These are phyloP conservation scores for Exophiala phaeomuriformis DNA, from an alignment of 2,329 filamentous ascomycete genomes.

Conservation along the genomic window DNA sequence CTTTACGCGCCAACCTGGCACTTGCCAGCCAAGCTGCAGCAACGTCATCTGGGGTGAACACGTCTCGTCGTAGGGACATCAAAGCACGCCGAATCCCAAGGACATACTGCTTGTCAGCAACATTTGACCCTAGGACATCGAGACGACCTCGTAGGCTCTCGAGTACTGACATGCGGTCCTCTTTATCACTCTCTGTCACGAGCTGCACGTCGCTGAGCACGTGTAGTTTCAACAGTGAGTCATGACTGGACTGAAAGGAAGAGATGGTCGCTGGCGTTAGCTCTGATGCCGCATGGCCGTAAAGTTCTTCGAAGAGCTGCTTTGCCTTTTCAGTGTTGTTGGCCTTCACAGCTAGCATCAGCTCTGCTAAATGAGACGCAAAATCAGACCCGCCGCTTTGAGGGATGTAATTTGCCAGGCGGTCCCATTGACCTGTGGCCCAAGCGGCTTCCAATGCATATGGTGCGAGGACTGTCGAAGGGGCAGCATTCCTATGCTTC, in stretches of 20 bases:
- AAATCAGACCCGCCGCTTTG: slow-evolving; percentile 56
- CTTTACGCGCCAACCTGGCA: slow-evolving; percentile 77
- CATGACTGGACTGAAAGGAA: slow-evolving; percentile 77
- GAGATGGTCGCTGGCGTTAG: slow-evolving; percentile 70
- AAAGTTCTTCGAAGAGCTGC: slow-evolving; percentile 55
- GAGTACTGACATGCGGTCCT: slow-evolving; percentile 40
- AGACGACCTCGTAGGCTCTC: slow-evolving; percentile 65
- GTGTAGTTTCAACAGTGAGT: slow-evolving; percentile 78
- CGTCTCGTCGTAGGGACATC: slow-evolving; percentile 64
- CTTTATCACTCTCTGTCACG: slow-evolving; percentile 54
- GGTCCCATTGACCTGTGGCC: slow-evolving; percentile 76
- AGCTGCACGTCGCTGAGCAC: slow-evolving; percentile 66
- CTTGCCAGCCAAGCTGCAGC: slow-evolving; percentile 80
- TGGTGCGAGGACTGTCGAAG: slow-evolving; percentile 57
- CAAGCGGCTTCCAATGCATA: slow-evolving; percentile 88
- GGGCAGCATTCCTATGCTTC: slow-evolving; percentile 35
- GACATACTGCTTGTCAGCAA: slow-evolving; percentile 88
- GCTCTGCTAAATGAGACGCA: slow-evolving; percentile 69
- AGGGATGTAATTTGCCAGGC: slow-evolving; percentile 59
- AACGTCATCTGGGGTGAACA: slow-evolving; percentile 64
- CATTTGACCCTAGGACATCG: slow-evolving; percentile 81
- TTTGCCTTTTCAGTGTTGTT: slow-evolving; percentile 48
- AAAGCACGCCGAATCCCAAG: slow-evolving; percentile 76
- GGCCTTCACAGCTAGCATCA: slow-evolving; percentile 54
- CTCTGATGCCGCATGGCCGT: slow-evolving; percentile 62